Evolutionary conservation across 176 grass and related monocot species (phyloP).

Genomic region (Cenchrus americanus): DNA sequence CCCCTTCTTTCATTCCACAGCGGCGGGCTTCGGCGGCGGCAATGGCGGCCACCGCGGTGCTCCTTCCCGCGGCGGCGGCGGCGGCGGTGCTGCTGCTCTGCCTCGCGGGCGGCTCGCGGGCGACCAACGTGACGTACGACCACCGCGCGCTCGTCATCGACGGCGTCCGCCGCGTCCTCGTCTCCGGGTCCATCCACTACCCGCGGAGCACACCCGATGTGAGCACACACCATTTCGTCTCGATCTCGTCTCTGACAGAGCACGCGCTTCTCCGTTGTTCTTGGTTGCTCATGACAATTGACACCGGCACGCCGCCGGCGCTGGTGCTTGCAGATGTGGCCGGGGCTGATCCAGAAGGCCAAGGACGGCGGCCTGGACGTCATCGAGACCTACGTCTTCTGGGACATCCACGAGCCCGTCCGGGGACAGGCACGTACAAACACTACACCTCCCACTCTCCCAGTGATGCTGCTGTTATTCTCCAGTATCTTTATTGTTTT

Average conservation of each 20-base stretch:
- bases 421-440: conserved; percentile 63
- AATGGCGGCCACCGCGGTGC: conserved; percentile 32
- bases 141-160: conserved; percentile 88
- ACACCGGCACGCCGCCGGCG: conserved; percentile 21
- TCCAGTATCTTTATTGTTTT: not conserved
- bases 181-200: conserved; percentile 98
- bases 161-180: conserved; percentile 82
- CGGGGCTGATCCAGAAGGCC: conserved; percentile 89
- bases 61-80: not conserved
- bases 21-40: not conserved
- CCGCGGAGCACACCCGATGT: conserved; percentile 97
- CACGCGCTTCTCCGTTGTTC: not conserved
- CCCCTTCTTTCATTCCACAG: no score
- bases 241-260: no score
- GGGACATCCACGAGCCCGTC: conserved; percentile 94
- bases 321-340: conserved; percentile 78
- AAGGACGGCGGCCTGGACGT: conserved; percentile 96
- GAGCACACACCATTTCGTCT: not conserved
- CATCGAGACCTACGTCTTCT: conserved; percentile 94
- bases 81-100: conserved; percentile 33
- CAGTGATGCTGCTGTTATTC: not conserved
- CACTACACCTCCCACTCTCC: not conserved
- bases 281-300: not conserved
- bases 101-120: conserved; percentile 36
- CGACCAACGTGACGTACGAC: conserved; percentile 86